Base-by-base conservation (phyloP, 768 basidiomycete species). In the Gelatoporia subvermispora region DNA sequence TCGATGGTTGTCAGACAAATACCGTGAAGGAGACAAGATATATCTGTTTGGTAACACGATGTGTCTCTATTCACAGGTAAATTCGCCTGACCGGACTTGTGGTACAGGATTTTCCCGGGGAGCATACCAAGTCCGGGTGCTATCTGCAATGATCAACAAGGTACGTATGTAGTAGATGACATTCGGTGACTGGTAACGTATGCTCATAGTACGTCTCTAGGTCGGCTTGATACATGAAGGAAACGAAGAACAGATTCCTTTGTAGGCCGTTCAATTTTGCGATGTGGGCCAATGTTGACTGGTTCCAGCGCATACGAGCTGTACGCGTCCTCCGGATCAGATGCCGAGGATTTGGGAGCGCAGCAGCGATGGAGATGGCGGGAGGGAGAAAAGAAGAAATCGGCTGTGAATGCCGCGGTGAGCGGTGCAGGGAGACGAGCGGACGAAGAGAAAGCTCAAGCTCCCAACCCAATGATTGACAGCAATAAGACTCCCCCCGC, bases 41-140 rank as follows among this genome's bases (percentile, higher is more conserved):
- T 70, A 59, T 47, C 56, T 70, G 17, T 70, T 70, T 43, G 68
- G 68, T 67, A 35, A 39, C 37, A 39, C 16, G 16, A 23, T 41
- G 13, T 10, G 3, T 23, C 22, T 3, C 23, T 41, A 18, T 20
- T 13, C 17, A 7, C 9, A 17, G 21, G 16, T 8, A 20, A 41
- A 7, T 31, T 31, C 13, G 5, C 13, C 18, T 18, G 41, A 41
- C 23, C 5, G 49, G 10, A 17, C 17, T 3, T 16, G 10, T 15
- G 13, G 16, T 44, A 0, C 24, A 68, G 67, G 67, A 22, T 76
- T 76, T 50, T 74, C 73, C 22, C 65, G 75, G 23, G 74, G 75
- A 20, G 69, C 71, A 24, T 72, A 71, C 50, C 66, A 70, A 45
- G 70, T 68, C 0, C 64, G 73, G 9, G 67, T 66, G 2, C 62